Evolutionary conservation across 805 yeast genomes (phyloP).

Genomic region (Blastobotrys terrestris): DNA sequence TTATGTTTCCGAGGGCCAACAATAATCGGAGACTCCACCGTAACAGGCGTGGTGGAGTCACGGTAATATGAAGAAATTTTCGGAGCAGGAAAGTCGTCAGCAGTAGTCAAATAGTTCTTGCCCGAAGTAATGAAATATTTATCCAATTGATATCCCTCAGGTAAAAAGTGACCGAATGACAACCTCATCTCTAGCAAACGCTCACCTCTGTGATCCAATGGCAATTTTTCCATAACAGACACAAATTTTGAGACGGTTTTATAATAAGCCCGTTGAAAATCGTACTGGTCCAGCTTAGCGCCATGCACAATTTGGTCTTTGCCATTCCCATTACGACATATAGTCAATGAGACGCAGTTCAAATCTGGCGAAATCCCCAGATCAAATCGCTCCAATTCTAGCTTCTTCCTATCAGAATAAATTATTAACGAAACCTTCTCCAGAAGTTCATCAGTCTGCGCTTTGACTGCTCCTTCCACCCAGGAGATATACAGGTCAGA

Average conservation of each 20-base stretch:
- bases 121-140: not conserved
- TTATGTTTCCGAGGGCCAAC: not conserved
- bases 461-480: not conserved
- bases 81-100: not conserved
- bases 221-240: not conserved
- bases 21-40: not conserved
- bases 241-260: not conserved
- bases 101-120: not conserved
- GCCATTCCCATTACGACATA: not conserved
- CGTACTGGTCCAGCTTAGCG: not conserved
- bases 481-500: constrained; percentile 2
- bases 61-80: not conserved
- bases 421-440: not conserved
- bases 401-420: not conserved
- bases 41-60: not conserved
- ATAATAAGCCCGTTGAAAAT: not conserved
- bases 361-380: not conserved
- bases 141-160: not conserved
- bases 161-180: not conserved
- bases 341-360: not conserved
- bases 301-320: not conserved
- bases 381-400: not conserved
- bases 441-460: not conserved
- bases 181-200: not conserved
- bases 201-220: not conserved